Percentiles rank a stretch among this genome's conserved stretches.
Evolutionary conservation across 495 filamentous ascomycete species (phyloP).

Genomic region (Pseudomonodictys pantanalensis): DNA sequence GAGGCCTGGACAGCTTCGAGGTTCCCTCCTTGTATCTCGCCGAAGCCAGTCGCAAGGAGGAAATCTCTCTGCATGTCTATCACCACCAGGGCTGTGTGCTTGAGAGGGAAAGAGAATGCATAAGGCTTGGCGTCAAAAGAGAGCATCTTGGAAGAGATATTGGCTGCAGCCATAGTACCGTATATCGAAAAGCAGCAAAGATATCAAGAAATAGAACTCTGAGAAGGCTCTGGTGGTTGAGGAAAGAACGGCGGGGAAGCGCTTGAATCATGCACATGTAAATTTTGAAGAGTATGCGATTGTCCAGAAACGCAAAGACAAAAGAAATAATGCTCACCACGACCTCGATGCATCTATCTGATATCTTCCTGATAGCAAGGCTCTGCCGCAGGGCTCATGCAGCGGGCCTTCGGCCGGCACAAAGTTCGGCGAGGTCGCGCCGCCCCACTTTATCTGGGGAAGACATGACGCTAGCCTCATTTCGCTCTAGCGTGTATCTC

Average conservation of each 20-base stretch:
- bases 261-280: no score
- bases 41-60: conserved; percentile 38
- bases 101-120: conserved; percentile 39
- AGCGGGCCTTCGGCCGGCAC: conserved; percentile 12
- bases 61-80: conserved; percentile 47
- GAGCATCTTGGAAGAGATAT: conserved; percentile 15
- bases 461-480: not conserved
- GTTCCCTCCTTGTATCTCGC: conserved; percentile 44
- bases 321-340: not conserved
- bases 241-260: no score
- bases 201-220: not conserved
- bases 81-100: conserved; percentile 39
- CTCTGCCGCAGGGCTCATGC: not conserved
- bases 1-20: conserved; percentile 43
- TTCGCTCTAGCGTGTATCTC: not conserved
- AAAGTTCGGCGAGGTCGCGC: not conserved
- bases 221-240: no score
- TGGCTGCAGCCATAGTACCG: not conserved
- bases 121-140: conserved; percentile 43
- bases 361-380: not conserved
- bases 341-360: not conserved
- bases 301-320: not conserved
- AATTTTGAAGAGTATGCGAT: not conserved
- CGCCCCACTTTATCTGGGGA: conserved; percentile 1
- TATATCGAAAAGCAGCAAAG: not conserved